Base-by-base conservation (phyloP, 192 early-diverging fungal species). In the Linnemannia zychae region DNA sequence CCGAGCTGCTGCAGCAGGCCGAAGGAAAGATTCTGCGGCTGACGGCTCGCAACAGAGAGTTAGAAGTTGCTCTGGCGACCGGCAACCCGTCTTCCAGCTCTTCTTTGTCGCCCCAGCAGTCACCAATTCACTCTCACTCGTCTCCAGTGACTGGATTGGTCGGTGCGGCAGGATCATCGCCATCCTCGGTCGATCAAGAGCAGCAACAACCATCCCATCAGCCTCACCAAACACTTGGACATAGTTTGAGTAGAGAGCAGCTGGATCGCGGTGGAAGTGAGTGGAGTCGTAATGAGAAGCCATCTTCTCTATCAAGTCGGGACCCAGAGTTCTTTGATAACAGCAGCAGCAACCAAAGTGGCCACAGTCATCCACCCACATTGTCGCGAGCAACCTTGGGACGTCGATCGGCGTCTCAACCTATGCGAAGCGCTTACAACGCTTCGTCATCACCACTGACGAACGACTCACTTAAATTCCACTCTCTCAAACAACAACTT, bases 1-100 rank as follows among this genome's bases (percentile, higher is more conserved):
- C 94, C 9, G 91, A 94, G 70, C 89, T 92, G 69, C 87, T 96
- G 75, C 83, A 79, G 57, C 68, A 72, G 75, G 90, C 48, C 74
- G 91, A 85, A 79, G 80, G 60, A 74, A 88, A 57, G 77, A 91
- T 83, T 78, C 69, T 84, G 88, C 85, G 52, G 34, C 34, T 79
- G 31, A 36, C 77, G 13, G 78, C 72, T 2, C 66, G 74, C 12
- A 85, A 79, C 46, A 68, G 69, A 17, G 76, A 72, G 37, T 44
- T 84, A 15, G 82, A 84, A 36, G 37, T 33, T 22, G 36, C 44
- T 33, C 36, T 76, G n/a, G 65, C 44, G 3, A 1, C 34, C 40
- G n/a, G 47, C 0, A 38, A 37, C 34, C 72, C 48, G 18, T 31
- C 28, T 13, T 36, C 34, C 22, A 36, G 36, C 13, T 57, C 52